Evolutionary conservation across 768 basidiomycete species (phyloP), one percentile per base, ranked within the genome.

Genomic region (Kwoniella botswanensis): DNA sequence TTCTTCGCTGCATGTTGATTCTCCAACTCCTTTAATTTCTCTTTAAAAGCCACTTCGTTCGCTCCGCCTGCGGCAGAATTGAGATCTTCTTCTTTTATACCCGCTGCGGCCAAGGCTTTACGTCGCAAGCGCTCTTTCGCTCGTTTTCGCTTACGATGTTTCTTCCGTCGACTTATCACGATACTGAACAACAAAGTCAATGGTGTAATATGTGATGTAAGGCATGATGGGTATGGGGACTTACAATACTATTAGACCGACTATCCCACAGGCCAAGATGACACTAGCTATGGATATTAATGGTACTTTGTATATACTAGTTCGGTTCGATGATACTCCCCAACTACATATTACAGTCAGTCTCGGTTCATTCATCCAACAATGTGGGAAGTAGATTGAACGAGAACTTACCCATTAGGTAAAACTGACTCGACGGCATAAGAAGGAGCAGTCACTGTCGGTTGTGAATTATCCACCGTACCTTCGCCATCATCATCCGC

Each of bases 241-340:
- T 66, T 62, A 79, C 77, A 80, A 61, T 13, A 80, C 65, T 57
- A 82, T 76, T 12, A 66, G 63, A 41, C 69, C 74, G n/a, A 80
- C 76, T 35, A 83, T 77, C 52, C 73, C 56, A 3, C 72, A 54
- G 3, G 82, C 76, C 43, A 83, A 50, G 62, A 82, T 74, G n/a
- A 80, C 73, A 44, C 76, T 78, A 4, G 79, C 74, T 29, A 78
- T 74, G 17, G 73, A 79, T 29, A 83, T 83, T 21, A 83, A 71
- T 0, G 82, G 82, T 13, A 81, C 76, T 61, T 73, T 74, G 62
- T 83, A 83, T 22, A 81, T 73, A 57, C 76, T 74, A 4, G 81
- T 76, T 54, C 82, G 70, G 50, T 68, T 71, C 9, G 77, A 77
- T n/a, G 72, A 68, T 24, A 71, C 55, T 11, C 82, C 82, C 82